phyloP scores from a whole-genome alignment of 2,329 filamentous ascomycete species.

The Acarospora socialis region DNA sequence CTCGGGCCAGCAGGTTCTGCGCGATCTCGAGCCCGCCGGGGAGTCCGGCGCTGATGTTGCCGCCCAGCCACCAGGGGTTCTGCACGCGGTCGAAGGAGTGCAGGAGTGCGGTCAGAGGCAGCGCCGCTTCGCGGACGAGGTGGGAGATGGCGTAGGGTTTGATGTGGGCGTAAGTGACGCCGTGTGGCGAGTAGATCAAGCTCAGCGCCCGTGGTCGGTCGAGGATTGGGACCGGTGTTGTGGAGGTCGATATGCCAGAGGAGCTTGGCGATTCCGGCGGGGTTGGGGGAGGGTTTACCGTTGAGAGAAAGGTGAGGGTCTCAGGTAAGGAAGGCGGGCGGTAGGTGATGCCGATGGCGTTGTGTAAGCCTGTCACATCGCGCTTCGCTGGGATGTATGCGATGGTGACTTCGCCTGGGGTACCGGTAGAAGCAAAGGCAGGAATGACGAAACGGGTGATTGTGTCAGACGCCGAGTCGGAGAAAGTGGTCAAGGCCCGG shows the following conservation, averaged over 20 bases:
- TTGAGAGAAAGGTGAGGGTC: slow-evolving; percentile 2
- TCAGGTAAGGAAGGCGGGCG: slow-evolving; percentile 34
- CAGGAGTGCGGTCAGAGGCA: slow-evolving; percentile 37
- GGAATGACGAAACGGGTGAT: slow-evolving; percentile 40
- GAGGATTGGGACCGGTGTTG: neutral
- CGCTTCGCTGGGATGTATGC: slow-evolving; percentile 47
- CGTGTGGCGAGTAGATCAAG: slow-evolving; percentile 40
- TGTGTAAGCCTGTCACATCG: slow-evolving; percentile 48
- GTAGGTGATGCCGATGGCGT: slow-evolving; percentile 60
- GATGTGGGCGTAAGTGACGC: slow-evolving; percentile 32
- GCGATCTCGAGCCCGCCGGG: slow-evolving; percentile 36
- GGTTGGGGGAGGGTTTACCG: slow-evolving; percentile 2
- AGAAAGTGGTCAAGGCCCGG: slow-evolving; percentile 30
- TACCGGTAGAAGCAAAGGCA: slow-evolving; percentile 36
- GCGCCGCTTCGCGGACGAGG: slow-evolving; percentile 30
- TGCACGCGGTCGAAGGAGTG: slow-evolving; percentile 38
- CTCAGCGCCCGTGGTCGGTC: neutral
- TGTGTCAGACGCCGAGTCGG: slow-evolving; percentile 24
- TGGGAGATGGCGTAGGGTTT: slow-evolving; percentile 33
- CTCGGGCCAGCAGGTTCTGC: slow-evolving; percentile 31
- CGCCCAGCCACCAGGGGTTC: slow-evolving; percentile 41
- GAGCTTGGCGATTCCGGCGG: neutral
- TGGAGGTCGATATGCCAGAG: neutral
- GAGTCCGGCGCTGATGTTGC: slow-evolving; percentile 35
- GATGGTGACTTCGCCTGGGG: slow-evolving; percentile 56